Conservation (phyloP, 352 stramenopile genomes). For the Phytophthora syringae region DNA sequence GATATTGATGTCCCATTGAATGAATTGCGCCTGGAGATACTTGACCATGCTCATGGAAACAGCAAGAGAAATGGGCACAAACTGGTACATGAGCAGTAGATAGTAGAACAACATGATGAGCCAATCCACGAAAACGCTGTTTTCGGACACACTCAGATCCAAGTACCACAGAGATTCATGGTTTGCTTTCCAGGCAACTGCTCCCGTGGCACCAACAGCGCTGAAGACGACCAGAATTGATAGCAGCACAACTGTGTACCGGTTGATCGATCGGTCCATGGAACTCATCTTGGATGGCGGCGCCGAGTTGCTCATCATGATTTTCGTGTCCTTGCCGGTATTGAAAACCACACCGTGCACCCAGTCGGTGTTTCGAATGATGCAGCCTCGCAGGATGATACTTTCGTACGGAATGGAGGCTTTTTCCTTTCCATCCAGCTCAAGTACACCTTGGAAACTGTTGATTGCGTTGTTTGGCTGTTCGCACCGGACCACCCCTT, state of each 20-base stretch:
- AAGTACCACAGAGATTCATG: slow-evolving; percentile 72
- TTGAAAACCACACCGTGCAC: slow-evolving; percentile 93
- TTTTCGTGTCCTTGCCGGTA: slow-evolving; percentile 94
- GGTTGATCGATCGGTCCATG: slow-evolving; percentile 85
- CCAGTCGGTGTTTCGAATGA: slow-evolving; percentile 94
- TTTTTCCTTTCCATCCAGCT: slow-evolving; percentile 54
- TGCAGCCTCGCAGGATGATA: slow-evolving; percentile 92
- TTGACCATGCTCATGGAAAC: slow-evolving; percentile 97
- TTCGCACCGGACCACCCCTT: slow-evolving; percentile 74
- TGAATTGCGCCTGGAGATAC: slow-evolving; percentile 94
- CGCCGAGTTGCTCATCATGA: slow-evolving; percentile 89
- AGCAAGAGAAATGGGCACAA: slow-evolving; percentile 98
- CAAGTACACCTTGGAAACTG: slow-evolving; percentile 90
- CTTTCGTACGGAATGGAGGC: slow-evolving; percentile 80
- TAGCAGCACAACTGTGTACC: slow-evolving; percentile 76
- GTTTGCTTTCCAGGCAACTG: slow-evolving; percentile 57
- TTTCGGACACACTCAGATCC: slow-evolving; percentile 37
- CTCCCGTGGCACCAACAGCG: slow-evolving; percentile 59
- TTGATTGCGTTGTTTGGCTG: slow-evolving; percentile 92
- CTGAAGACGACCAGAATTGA: slow-evolving; percentile 74
- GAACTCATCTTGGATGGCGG: slow-evolving; percentile 89
- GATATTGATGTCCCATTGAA: slow-evolving; percentile 95
- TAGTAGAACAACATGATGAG: slow-evolving; percentile 93
- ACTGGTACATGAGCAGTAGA: slow-evolving; percentile 96
- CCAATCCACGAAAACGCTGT: slow-evolving; percentile 55